Base-by-base conservation (phyloP, 2,329 filamentous ascomycete species). In the Shiraia bambusicola region DNA sequence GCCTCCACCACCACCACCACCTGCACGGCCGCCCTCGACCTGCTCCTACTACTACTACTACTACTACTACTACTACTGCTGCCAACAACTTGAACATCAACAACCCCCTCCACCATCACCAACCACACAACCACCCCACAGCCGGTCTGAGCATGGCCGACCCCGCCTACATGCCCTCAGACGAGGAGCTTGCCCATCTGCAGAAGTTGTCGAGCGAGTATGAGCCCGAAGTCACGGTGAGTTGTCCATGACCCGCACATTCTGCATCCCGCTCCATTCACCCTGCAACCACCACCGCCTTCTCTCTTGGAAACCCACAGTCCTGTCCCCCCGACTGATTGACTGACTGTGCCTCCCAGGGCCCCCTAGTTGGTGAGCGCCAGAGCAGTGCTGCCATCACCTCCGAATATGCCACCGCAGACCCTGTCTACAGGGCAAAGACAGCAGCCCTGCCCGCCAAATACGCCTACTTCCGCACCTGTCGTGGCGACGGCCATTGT, bases 401-500 rank as follows among this genome's bases (percentile, higher is more conserved):
- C 12, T 78, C 84, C 50, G 88, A 95, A 67, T 97, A 95, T 72
- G 87, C 89, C 47, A 86, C 87, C 69, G 91, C 89, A 48, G 91
- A 97, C 67, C 83, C 85, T 5, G 75, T 88, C 50, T 95, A 88
- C 67, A 84, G 91, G 36, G 81, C 86, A 45, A 97, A 97, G 76
- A 96, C 91, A 34, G 79, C 82, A 63, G 92, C 84, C 14, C 78
- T 98, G 40, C 86, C 90, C 6, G 78, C 84, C 58, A 88, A 86
- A 42, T 95, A 95, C 69, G 87, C 88, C 14, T 84, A 90, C 65
- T 95, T 92, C 65, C 88, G 93, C 40, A 85, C 85, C 9, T 83
- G 95, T 66, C 84, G 87, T 69, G 92, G 93, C 38, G 92, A 97
- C 72, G 93, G 93, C 45, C 94, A 95, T 66, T 97, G 93, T 71